Evolutionary conservation across 176 grass and related monocot genomes (phyloP).

Genomic region (Aegilops speltoides): DNA sequence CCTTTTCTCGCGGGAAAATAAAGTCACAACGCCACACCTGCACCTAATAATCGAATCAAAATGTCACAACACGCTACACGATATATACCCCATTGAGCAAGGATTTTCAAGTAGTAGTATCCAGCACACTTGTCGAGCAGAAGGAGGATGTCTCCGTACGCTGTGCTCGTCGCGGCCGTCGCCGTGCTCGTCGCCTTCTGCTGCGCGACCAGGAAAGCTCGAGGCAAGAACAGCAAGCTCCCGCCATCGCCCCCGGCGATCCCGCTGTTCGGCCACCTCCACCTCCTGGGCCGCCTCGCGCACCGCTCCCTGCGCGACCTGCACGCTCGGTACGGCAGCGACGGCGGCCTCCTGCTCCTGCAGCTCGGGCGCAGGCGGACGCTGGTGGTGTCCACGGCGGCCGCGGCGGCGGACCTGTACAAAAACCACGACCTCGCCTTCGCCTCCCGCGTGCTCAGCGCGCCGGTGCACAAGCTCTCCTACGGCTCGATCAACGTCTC

Average conservation of each 20-base stretch:
- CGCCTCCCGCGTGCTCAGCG: conserved; percentile 26
- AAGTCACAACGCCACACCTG: no score
- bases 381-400: conserved; percentile 37
- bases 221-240: neutral
- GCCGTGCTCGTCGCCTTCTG: neutral
- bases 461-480: neutral
- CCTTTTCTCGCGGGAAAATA: no score
- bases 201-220: neutral
- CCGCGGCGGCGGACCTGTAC: conserved; percentile 37
- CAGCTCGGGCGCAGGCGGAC: conserved; percentile 6
- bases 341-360: conserved; percentile 26
- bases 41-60: no score
- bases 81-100: no score
- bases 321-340: conserved; percentile 24
- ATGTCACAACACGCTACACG: no score
- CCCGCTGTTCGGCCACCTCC: neutral
- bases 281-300: neutral
- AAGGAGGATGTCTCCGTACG: neutral
- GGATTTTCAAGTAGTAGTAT: no score
- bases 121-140: neutral
- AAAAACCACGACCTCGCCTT: conserved; percentile 44
- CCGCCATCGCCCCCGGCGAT: conserved; percentile 29
- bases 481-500: conserved; percentile 27
- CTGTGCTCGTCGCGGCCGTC: neutral
- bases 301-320: conserved; percentile 41